Evolutionary conservation across 768 basidiomycete species (phyloP), one percentile per base, ranked within the genome.

Genomic region (Asterophora lycoperdoides): DNA sequence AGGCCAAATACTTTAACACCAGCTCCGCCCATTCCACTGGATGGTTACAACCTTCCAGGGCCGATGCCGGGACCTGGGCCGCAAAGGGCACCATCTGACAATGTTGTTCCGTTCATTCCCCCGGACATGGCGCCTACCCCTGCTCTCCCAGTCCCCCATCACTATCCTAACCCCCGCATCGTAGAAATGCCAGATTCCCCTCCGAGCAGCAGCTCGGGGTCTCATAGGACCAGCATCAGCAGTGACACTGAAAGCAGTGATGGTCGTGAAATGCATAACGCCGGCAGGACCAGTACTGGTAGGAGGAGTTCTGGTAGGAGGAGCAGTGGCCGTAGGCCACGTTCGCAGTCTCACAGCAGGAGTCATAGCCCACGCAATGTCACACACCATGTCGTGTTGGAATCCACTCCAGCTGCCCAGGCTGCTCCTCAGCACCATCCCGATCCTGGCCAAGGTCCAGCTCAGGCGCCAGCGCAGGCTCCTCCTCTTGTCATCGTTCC

Each of bases 11-110:
- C 23, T 23, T 18, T 46, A 18, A 18, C n/a, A 19, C 53, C 46
- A 13, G 53, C 57, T 35, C 61, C 62, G 4, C 42, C 53, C 1
- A 58, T 60, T 30, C 63, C 63, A 4, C 44, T 50, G 15, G 37
- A 51, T 29, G 55, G 51, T 20, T 49, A 34, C 34, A 42, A 17
- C 9, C 48, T 34, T 32, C 59, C 59, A 36, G 57, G 54, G 9
- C 56, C 55, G 13, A 54, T 55, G 49, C 59, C 55, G 7, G 36
- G 46, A 6, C 46, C 41, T n/a, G 53, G 54, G 42, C 55, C 58
- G 10, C 42, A 46, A 44, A 20, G 30, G 38, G 44, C 54, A 11
- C 19, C 53, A 37, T 23, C 42, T 2, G 34, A 49, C 10, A 44
- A 57, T 65, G 28, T 36, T 8, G 32, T 35, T 2, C 54, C 55